Conservation (phyloP, 2,329 filamentous ascomycete species). For the Tolypocladium cylindrosporum region DNA sequence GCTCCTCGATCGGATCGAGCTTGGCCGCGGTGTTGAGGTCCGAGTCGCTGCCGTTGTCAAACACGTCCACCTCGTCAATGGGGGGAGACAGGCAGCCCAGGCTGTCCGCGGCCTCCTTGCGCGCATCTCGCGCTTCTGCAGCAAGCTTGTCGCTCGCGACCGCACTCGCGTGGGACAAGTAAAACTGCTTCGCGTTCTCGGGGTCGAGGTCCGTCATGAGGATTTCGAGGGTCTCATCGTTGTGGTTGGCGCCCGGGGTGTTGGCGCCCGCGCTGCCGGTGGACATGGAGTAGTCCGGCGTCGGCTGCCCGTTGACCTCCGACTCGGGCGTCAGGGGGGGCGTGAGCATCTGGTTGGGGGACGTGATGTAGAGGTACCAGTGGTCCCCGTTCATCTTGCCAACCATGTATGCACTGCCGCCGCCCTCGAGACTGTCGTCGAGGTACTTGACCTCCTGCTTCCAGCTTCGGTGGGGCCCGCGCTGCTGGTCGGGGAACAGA, state of each 20-base stretch:
- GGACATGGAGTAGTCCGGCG: conserved; percentile 38
- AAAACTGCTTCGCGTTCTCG: conserved; percentile 62
- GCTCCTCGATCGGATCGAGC: conserved; percentile 54
- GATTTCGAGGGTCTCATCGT: conserved; percentile 69
- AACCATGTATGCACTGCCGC: conserved; percentile 98
- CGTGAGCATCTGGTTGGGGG: conserved; percentile 68
- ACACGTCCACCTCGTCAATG: conserved; percentile 66
- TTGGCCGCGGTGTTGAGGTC: conserved; percentile 44
- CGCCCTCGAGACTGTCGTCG: conserved; percentile 82
- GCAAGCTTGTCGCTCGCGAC: conserved; percentile 75
- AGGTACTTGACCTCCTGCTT: conserved; percentile 88
- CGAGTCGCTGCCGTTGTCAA: conserved; percentile 53
- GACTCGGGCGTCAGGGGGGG: conserved; percentile 69
- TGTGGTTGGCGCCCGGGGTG: conserved; percentile 35
- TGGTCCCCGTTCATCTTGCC: conserved; percentile 99
- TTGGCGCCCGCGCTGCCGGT: conserved; percentile 31
- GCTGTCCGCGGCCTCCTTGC: conserved; percentile 47
- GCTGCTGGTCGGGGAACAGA: conserved; percentile 88
- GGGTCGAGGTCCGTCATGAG: conserved; percentile 63
- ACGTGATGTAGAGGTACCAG: conserved; percentile 96
- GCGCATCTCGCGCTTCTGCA: conserved; percentile 54
- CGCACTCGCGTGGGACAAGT: conserved; percentile 66
- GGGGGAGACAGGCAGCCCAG: conserved; percentile 46
- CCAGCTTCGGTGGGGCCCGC: conserved; percentile 93
- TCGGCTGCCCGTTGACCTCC: conserved; percentile 25